These are phyloP conservation scores for Lactarius hatsudake DNA, from an alignment of 768 basidiomycete species.

Conservation along the genomic window DNA sequence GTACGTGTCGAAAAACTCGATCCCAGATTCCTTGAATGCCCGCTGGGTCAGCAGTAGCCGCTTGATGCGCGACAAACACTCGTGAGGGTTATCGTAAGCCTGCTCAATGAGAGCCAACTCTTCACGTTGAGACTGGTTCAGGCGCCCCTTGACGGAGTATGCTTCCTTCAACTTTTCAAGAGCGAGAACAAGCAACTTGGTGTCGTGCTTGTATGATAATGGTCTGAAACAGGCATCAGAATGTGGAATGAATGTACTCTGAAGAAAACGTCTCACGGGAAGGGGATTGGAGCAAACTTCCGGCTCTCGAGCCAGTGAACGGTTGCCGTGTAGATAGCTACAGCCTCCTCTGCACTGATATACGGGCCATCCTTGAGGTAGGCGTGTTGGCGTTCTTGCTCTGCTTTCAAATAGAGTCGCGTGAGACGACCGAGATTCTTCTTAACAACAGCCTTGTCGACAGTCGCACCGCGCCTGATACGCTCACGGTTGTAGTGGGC, in stretches of 20 bases:
- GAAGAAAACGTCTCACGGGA: constrained; percentile 62
- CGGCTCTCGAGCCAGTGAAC: constrained; percentile 99
- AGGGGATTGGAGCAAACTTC: constrained; percentile 98
- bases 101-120: constrained; percentile 98
- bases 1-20: constrained; percentile 96
- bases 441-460: constrained; percentile 98
- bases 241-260: not conserved
- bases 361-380: constrained; percentile 99
- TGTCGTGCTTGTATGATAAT: constrained; percentile 98
- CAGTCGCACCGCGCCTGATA: constrained; percentile 94
- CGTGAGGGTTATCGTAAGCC: constrained; percentile 99
- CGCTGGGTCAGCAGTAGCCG: constrained; percentile 94
- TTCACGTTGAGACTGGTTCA: constrained; percentile 98
- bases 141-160: constrained; percentile 93
- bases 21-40: constrained; percentile 97
- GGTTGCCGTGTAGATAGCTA: constrained; percentile 97
- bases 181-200: constrained; percentile 93
- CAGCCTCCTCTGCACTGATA: constrained; percentile 97
- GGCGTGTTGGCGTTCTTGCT: constrained; percentile 97
- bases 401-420: constrained; percentile 95
- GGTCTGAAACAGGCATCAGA: constrained; percentile 48
- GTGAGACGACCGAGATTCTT: constrained; percentile 98
- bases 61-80: constrained; percentile 98
- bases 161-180: constrained; percentile 99
- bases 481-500: constrained; percentile 98